Evolutionary conservation across 2,329 filamentous ascomycete genomes (phyloP).

Genomic region (Neofusicoccum umdonicola): DNA sequence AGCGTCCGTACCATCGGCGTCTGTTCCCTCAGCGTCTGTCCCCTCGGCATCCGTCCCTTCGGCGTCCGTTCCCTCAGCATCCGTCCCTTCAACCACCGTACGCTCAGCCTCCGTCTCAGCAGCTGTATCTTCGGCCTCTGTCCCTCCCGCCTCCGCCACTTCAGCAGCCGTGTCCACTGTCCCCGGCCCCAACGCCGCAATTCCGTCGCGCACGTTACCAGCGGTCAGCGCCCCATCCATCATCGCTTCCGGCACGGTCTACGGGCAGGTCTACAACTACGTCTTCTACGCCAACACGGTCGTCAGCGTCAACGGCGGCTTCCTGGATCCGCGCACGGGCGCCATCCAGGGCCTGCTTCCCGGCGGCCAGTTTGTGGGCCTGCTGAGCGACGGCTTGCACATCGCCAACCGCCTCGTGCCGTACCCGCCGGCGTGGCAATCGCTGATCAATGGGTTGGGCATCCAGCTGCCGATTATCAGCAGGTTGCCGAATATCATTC

Average conservation of each 20-base stretch:
- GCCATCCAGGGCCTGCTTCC: slow-evolving; percentile 10
- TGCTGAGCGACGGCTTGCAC: slow-evolving; percentile 11
- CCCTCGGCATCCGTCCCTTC: neutral
- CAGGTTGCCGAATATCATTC: slow-evolving; percentile 3
- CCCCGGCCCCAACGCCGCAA: neutral
- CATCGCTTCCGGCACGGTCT: slow-evolving; percentile 12
- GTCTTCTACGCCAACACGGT: slow-evolving; percentile 17
- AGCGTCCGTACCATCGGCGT: no score
- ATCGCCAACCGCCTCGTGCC: slow-evolving; percentile 15
- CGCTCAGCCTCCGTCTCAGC: no score
- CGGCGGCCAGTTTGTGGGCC: slow-evolving; percentile 8
- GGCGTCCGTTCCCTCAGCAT: neutral
- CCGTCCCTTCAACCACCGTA: neutral
- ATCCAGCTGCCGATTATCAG: slow-evolving; percentile 8
- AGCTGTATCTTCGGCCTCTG: neutral
- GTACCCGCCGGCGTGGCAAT: slow-evolving; percentile 5
- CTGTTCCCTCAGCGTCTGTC: no score
- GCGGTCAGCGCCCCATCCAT: neutral
- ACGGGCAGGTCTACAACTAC: slow-evolving; percentile 17
- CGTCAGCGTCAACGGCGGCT: slow-evolving; percentile 13
- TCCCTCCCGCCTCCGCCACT: neutral
- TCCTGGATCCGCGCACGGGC: slow-evolving; percentile 12
- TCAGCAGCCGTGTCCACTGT: neutral
- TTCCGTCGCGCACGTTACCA: neutral
- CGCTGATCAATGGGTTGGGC: neutral